Evolutionary conservation across 2,329 filamentous ascomycete species (phyloP), one percentile per base, ranked within the genome.

Genomic region (Aspergillus carbonarius): DNA sequence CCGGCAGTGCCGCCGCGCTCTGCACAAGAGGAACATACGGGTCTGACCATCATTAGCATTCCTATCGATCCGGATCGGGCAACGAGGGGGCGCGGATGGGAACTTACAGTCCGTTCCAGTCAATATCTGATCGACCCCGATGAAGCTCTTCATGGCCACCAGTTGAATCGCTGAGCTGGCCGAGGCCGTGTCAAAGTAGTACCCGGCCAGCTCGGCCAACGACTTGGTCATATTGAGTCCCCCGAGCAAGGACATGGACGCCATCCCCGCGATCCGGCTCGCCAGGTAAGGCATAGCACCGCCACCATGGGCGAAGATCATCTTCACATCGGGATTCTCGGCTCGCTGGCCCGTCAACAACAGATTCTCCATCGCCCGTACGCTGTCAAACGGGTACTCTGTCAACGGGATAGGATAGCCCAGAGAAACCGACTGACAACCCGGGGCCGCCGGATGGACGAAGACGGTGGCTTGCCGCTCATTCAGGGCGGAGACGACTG

Each of bases 101-200:
- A n/a, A 51, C 54, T n/a, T 12, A 71, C 69, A 70, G 54, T 70
- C 67, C 7, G 63, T 68, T 5, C 67, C 70, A 18, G 63, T 68
- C 35, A 70, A 37, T 13, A 70, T 59, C 17, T 57, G 57, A 15
- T 60, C 60, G 1, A 59, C 35, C 1, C 64, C 62, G 9, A 63
- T 59, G 48, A 72, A 70, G 10, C 54, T 60, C 58, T 67, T 67
- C 52, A 71, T 47, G 15, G 66, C 68, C 0, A 60, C 34, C 20
- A 71, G 47, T 47, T 70, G 68, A 15, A 66, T 58, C 3, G 57
- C 60, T 13, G 63, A 63, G 12, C 63, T 65, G 10, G 68, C 66
- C 30, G 66, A 68, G 2, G 58, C 67, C 49, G 60, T 55, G 30
- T 55, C 53, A 35, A 55, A 55, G 32, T 55, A 55, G 23, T 70